Evolutionary conservation across 345 rosid species (phyloP).

Genomic region (Dipteronia dyeriana): DNA sequence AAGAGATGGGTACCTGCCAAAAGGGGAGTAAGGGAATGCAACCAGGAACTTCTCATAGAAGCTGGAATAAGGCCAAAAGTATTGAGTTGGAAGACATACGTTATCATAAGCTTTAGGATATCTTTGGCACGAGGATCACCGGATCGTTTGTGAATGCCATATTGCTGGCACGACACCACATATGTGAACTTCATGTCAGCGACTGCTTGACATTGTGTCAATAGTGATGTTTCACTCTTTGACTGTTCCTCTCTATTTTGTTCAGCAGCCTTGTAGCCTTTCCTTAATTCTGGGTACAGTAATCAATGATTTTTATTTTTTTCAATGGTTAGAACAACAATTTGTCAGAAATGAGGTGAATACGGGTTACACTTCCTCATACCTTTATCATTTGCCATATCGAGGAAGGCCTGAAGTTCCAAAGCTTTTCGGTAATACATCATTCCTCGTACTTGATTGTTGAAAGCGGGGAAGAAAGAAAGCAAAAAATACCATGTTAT

Average conservation of each 20-base stretch:
- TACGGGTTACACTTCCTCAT: conserved; percentile 8
- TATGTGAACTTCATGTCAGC: conserved; percentile 84
- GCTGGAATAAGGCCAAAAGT: conserved; percentile 10
- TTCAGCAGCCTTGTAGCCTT: conserved; percentile 75
- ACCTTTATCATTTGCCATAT: conserved; percentile 70
- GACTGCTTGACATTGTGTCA: conserved; percentile 78
- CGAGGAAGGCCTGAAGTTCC: conserved; percentile 83
- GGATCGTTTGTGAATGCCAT: conserved; percentile 71
- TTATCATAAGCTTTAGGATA: conserved; percentile 72
- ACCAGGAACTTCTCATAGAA: conserved; percentile 15
- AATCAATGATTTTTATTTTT: conserved; percentile 6
- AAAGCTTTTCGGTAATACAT: conserved; percentile 81
- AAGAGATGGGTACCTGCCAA: conserved; percentile 63
- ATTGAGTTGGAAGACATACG: conserved; percentile 38
- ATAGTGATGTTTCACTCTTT: conserved; percentile 56
- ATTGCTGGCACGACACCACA: conserved; percentile 80
- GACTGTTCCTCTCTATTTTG: conserved; percentile 54
- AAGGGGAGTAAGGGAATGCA: conserved; percentile 8
- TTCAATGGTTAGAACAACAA: conserved; percentile 19
- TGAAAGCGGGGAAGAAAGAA: background rate
- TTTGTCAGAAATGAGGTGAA: conserved; percentile 10
- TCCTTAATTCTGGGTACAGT: conserved; percentile 44
- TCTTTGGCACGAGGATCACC: conserved; percentile 72
- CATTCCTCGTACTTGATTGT: conserved; percentile 69
- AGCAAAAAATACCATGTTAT: background rate